Evolutionary conservation across 805 yeast genomes (phyloP).

Genomic region (Wickerhamiella cacticola): DNA sequence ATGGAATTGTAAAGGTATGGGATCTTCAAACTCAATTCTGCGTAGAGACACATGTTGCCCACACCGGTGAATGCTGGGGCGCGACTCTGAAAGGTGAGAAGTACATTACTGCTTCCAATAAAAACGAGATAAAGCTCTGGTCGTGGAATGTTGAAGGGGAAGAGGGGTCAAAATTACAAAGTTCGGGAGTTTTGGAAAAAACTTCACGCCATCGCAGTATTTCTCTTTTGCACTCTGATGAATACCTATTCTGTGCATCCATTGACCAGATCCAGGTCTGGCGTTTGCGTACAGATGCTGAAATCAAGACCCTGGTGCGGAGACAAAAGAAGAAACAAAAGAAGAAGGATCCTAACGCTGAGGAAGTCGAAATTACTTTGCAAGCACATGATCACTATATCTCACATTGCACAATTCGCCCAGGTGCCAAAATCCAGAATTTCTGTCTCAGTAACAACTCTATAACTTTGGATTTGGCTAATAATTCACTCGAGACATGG

Average conservation of each 20-base stretch:
- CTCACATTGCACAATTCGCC: slow-evolving; percentile 56
- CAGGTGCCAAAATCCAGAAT: slow-evolving; percentile 22
- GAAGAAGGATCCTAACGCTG: slow-evolving; percentile 41
- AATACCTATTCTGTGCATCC: slow-evolving; percentile 38
- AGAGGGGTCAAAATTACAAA: slow-evolving; percentile 43
- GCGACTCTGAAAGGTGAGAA: slow-evolving; percentile 30
- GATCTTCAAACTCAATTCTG: slow-evolving; percentile 82
- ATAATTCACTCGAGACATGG: slow-evolving; percentile 66
- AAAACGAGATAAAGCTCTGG: slow-evolving; percentile 80
- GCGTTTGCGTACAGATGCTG: slow-evolving; percentile 63
- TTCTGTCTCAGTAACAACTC: slow-evolving; percentile 32
- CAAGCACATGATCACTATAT: slow-evolving; percentile 38
- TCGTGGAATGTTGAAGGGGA: slow-evolving; percentile 42
- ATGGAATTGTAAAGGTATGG: slow-evolving; percentile 89
- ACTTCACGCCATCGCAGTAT: slow-evolving; percentile 30
- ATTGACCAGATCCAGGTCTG: slow-evolving; percentile 73
- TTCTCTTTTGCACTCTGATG: slow-evolving; percentile 9
- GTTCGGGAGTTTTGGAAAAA: slow-evolving; percentile 58
- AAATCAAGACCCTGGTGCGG: slow-evolving; percentile 61
- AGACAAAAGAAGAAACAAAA: slow-evolving; percentile 65
- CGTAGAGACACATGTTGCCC: slow-evolving; percentile 89
- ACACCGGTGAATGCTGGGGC: slow-evolving; percentile 88
- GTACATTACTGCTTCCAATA: slow-evolving; percentile 63
- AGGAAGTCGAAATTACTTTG: slow-evolving; percentile 28
- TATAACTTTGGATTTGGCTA: slow-evolving; percentile 49